Percentiles rank a stretch among this genome's conserved stretches.
phyloP scores from a whole-genome alignment of 768 basidiomycete species.

The Mycena floridula region DNA sequence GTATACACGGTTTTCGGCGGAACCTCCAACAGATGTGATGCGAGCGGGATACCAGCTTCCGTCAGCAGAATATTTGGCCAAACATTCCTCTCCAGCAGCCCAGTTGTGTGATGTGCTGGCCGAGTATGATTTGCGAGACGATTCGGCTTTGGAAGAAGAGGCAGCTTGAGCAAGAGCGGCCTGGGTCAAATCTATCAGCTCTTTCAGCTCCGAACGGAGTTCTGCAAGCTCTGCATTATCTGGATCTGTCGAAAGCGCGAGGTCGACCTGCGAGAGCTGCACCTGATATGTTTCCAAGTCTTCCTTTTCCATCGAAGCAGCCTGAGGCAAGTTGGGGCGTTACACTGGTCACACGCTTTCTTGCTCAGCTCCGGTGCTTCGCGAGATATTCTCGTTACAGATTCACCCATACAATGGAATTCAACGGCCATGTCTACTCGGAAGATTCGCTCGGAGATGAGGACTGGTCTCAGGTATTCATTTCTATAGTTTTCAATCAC shows the following conservation, averaged over 20 bases:
- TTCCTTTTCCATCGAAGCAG: constrained; percentile 57
- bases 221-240: constrained; percentile 66
- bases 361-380: no score
- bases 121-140: constrained; percentile 46
- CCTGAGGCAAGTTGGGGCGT: no score
- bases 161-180: constrained; percentile 61
- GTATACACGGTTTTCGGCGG: constrained; percentile 76
- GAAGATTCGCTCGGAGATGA: no score
- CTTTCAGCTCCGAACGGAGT: constrained; percentile 70
- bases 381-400: no score
- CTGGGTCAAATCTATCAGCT: constrained; percentile 80
- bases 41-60: constrained; percentile 85
- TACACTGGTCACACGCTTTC: no score
- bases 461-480: no score
- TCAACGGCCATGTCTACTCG: no score
- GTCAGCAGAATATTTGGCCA: constrained; percentile 83
- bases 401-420: no score
- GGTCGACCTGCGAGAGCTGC: constrained; percentile 83
- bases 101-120: constrained; percentile 51
- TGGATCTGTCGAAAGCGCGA: constrained; percentile 71
- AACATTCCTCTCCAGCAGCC: constrained; percentile 79
- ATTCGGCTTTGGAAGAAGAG: constrained; percentile 53
- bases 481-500: no score
- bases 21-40: constrained; percentile 79
- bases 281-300: constrained; percentile 90